Evolutionary conservation across 768 basidiomycete species (phyloP).

Genomic region (Pulveroboletus sp.): DNA sequence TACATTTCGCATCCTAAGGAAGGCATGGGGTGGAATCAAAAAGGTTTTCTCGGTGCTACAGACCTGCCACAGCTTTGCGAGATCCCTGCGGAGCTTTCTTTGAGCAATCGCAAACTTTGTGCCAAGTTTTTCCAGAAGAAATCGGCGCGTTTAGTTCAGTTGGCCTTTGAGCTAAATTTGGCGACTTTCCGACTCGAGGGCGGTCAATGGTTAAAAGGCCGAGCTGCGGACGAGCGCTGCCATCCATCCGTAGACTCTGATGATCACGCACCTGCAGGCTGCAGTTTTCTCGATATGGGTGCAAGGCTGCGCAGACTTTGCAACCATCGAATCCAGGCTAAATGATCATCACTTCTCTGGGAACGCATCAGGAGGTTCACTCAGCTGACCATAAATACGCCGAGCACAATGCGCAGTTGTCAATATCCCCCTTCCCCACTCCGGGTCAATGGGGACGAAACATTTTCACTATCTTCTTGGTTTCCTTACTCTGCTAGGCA

Average conservation of each 20-base stretch:
- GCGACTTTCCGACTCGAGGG: not conserved
- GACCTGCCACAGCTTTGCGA: no score
- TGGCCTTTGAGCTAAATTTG: not conserved
- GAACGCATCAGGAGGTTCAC: not conserved
- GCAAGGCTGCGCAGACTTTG: not conserved
- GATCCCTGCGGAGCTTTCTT: no score
- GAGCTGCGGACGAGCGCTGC: not conserved
- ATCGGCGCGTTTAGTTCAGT: no score
- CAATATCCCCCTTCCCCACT: not conserved
- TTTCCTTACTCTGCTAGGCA: slow-evolving; percentile 1
- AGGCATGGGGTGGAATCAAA: no score
- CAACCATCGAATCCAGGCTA: not conserved
- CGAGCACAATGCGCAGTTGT: not conserved
- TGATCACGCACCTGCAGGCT: no score
- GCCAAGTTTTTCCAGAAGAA: no score
- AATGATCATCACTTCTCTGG: not conserved
- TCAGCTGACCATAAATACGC: no score
- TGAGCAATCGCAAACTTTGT: no score
- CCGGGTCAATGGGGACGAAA: not conserved
- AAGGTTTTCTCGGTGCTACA: no score
- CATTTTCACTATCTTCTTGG: not conserved
- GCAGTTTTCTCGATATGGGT: not conserved
- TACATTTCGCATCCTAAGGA: no score
- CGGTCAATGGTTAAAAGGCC: not conserved
- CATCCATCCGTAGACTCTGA: no score